Conservation (phyloP, 768 basidiomycete genomes). For the Leccinum incarnatum region DNA sequence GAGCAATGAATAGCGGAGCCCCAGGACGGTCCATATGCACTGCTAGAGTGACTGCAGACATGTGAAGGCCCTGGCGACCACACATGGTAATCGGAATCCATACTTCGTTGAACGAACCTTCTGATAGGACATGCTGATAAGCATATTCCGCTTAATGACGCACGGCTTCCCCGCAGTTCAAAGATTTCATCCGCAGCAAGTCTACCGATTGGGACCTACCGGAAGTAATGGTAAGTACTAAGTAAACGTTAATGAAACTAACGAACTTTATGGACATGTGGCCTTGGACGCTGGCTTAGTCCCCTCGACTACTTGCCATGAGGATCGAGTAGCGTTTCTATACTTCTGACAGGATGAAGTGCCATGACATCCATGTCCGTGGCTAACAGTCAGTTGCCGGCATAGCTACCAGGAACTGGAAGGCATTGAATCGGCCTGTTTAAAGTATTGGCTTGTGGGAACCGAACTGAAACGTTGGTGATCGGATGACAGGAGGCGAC, state of each 20-base stretch:
- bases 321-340: neutral
- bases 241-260: neutral
- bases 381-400: neutral
- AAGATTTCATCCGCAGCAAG: neutral
- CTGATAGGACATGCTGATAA: neutral
- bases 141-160: neutral
- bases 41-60: neutral
- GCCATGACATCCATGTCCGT: neutral
- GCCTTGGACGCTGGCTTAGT: neutral
- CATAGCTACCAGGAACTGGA: neutral
- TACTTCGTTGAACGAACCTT: neutral
- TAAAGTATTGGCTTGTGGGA: neutral
- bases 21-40: too few relatives aligned
- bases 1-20: neutral
- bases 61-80: neutral
- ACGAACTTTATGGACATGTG: neutral
- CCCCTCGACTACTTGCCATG: neutral
- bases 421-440: neutral
- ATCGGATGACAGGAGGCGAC: neutral
- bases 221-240: neutral
- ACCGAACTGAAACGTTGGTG: neutral
- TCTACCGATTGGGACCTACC: neutral
- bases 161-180: neutral
- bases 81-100: neutral
- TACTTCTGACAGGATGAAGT: neutral